Evolutionary conservation across 768 basidiomycete genomes (phyloP).

Genomic region (Lactarius indigo): DNA sequence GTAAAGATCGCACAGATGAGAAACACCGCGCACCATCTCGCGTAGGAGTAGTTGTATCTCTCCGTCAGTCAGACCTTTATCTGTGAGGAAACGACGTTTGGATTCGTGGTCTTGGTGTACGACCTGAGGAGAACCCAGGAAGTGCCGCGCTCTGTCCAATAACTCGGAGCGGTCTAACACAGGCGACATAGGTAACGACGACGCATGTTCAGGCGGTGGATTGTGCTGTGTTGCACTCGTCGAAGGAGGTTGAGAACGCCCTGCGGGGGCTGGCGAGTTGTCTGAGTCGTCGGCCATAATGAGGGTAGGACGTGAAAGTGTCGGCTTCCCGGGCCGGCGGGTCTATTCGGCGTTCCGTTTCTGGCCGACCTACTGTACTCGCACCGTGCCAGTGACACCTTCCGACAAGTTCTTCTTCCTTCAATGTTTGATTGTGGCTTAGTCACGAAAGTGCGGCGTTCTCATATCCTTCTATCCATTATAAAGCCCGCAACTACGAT

Average conservation of each 20-base stretch:
- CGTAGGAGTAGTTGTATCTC: slow-evolving; percentile 61
- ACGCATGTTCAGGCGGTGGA: slow-evolving; percentile 8
- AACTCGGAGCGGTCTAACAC: slow-evolving; percentile 27
- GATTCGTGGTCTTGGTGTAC: slow-evolving; percentile 50
- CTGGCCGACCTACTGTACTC: not conserved
- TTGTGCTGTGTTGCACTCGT: not conserved
- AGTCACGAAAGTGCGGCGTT: not conserved
- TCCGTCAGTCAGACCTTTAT: slow-evolving; percentile 61
- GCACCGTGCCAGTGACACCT: no score
- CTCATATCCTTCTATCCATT: not conserved
- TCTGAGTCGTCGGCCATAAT: slow-evolving; percentile 18
- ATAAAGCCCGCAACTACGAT: not conserved
- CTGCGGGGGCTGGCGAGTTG: not conserved
- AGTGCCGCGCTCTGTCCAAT: slow-evolving; percentile 51
- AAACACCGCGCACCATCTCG: slow-evolving; percentile 45
- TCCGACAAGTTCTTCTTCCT: not conserved
- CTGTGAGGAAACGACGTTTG: slow-evolving; percentile 61
- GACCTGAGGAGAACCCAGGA: slow-evolving; percentile 65
- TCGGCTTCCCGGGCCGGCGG: not conserved
- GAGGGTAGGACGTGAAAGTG: not conserved
- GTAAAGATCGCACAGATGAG: slow-evolving; percentile 24
- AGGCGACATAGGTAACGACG: not conserved
- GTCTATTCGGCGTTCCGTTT: not conserved
- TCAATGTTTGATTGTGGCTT: not conserved
- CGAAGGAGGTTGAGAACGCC: not conserved